Conservation (phyloP, 2,329 filamentous ascomycete genomes). For the Pyrenochaeta sp. region DNA sequence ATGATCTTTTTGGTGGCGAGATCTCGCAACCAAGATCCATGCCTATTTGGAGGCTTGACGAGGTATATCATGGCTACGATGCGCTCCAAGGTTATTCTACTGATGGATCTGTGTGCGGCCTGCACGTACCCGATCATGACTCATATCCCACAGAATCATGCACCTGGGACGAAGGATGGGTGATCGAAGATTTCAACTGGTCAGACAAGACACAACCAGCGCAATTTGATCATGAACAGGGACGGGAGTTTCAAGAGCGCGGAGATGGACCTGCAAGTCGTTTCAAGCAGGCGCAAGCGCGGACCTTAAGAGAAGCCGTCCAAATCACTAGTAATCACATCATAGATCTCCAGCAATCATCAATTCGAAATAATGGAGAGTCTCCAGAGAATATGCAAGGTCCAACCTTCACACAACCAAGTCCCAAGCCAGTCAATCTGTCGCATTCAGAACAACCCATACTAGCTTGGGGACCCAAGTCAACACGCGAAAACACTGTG, state of each 20-base stretch:
- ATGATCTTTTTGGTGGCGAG: neutral
- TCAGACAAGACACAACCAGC: neutral
- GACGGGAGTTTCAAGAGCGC: neutral
- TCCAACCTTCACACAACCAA: too few species aligned
- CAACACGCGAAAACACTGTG: too few species aligned
- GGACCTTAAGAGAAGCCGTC: neutral
- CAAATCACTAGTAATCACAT: too few species aligned
- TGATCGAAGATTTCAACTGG: slow-evolving; percentile 40
- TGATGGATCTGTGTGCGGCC: slow-evolving; percentile 10
- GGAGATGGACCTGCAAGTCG: neutral
- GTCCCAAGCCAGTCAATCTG: too few species aligned
- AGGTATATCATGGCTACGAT: slow-evolving; percentile 5
- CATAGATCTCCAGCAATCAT: too few species aligned
- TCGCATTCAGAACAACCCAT: too few species aligned
- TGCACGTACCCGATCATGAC: slow-evolving; percentile 15
- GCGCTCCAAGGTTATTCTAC: slow-evolving; percentile 2
- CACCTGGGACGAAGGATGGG: slow-evolving; percentile 31
- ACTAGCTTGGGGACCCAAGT: too few species aligned
- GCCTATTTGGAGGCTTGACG: slow-evolving; percentile 2
- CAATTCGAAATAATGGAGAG: too few species aligned
- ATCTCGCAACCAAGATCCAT: neutral
- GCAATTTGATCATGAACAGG: neutral
- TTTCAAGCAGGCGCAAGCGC: neutral
- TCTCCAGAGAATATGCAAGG: too few species aligned
- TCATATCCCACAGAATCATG: slow-evolving; percentile 2